These are phyloP conservation scores for Talaromyces sp. DNA, from an alignment of 2,329 filamentous ascomycete genomes.

Conservation along the genomic window DNA sequence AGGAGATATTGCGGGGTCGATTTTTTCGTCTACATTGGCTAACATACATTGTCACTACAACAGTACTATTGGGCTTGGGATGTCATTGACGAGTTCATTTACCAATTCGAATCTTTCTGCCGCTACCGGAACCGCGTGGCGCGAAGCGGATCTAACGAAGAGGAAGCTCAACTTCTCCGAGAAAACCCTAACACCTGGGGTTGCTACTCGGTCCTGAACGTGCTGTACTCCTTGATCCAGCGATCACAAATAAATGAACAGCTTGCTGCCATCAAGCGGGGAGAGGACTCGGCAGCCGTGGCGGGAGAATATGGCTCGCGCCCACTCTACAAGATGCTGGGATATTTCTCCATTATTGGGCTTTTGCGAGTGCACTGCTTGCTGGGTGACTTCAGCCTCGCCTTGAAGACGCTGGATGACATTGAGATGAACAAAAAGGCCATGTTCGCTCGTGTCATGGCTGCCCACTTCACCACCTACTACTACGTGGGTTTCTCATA, in stretches of 20 bases:
- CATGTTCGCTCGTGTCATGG: slow-evolving; percentile 99
- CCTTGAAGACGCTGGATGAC: slow-evolving; percentile 96
- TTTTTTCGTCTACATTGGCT: background rate
- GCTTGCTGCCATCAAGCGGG: slow-evolving; percentile 87
- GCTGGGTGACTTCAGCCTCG: slow-evolving; percentile 94
- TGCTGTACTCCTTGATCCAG: slow-evolving; percentile 98
- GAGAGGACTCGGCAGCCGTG: slow-evolving; percentile 80
- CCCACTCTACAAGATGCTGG: slow-evolving; percentile 94
- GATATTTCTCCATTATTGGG: slow-evolving; percentile 99
- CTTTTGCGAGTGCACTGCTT: slow-evolving; percentile 93
- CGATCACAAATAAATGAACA: slow-evolving; percentile 97
- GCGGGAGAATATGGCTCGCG: slow-evolving; percentile 94
- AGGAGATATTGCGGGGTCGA: background rate
- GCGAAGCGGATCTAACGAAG: slow-evolving; percentile 73
- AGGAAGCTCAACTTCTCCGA: slow-evolving; percentile 84
- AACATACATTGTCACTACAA: slow-evolving; percentile 1
- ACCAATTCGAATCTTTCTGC: slow-evolving; percentile 99
- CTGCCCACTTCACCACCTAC: slow-evolving; percentile 98
- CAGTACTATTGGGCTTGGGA: slow-evolving; percentile 99
- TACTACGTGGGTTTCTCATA: slow-evolving; percentile 99
- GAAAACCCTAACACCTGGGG: slow-evolving; percentile 99
- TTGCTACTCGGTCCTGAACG: slow-evolving; percentile 98
- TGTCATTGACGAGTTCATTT: slow-evolving; percentile 99
- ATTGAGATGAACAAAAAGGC: slow-evolving; percentile 99
- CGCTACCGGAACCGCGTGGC: slow-evolving; percentile 92